These are phyloP conservation scores for Lunasporangiospora selenospora DNA, from an alignment of 192 early-diverging fungal genomes.

Conservation along the genomic window DNA sequence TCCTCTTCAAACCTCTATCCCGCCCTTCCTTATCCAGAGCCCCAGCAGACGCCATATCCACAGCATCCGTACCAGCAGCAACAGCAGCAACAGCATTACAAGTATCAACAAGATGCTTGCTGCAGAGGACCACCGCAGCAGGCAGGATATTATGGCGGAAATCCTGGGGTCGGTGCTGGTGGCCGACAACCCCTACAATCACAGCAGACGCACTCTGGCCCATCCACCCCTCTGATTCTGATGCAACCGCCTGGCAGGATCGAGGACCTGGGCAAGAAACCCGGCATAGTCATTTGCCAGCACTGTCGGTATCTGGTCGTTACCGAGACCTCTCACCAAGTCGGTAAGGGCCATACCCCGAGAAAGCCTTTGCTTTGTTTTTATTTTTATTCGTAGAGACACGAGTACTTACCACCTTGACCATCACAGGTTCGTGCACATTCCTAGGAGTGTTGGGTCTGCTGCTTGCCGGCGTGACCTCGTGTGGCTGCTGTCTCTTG, in stretches of 20 bases:
- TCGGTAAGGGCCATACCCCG: slow-evolving; percentile 12
- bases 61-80: no score
- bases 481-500: slow-evolving; percentile 43
- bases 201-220: slow-evolving; percentile 5
- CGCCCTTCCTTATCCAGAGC: no score
- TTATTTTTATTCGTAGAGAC: background rate
- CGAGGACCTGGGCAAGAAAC: slow-evolving; percentile 28
- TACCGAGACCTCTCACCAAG: slow-evolving; percentile 29
- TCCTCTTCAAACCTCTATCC: no score
- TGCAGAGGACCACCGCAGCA: no score
- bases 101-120: no score
- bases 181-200: no score
- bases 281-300: slow-evolving; percentile 35
- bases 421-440: slow-evolving; percentile 34
- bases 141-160: no score
- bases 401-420: no score
- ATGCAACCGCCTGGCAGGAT: slow-evolving; percentile 23
- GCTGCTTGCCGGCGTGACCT: slow-evolving; percentile 31
- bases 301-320: slow-evolving; percentile 37
- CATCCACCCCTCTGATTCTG: slow-evolving; percentile 29
- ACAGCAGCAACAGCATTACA: background rate
- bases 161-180: no score
- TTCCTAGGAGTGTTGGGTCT: slow-evolving; percentile 36
- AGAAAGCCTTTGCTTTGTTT: no score
- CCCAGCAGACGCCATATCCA: no score